phyloP scores from a whole-genome alignment of 345 rosid genomes.

The Eucalyptus erythrocorys region DNA sequence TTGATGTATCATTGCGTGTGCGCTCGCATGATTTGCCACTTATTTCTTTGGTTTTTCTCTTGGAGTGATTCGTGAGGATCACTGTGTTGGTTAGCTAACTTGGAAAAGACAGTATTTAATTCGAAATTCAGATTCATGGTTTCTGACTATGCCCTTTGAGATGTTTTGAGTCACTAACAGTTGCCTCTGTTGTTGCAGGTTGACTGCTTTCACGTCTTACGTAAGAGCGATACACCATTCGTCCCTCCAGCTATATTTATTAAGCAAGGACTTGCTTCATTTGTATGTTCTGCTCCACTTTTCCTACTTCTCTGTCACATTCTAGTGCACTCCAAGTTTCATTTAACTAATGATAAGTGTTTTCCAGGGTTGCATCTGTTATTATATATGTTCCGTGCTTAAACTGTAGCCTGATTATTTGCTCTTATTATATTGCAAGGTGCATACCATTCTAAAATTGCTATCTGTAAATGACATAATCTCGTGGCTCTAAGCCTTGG shows the following conservation, averaged over 20 bases:
- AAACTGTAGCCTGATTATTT: neutral
- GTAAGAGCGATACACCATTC: conserved; percentile 93
- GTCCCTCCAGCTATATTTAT: conserved; percentile 67
- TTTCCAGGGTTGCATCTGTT: neutral
- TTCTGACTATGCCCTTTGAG: neutral
- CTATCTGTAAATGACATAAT: neutral
- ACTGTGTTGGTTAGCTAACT: neutral
- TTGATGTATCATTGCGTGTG: neutral
- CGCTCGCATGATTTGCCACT: neutral
- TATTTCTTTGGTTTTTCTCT: neutral
- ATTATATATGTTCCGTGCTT: neutral
- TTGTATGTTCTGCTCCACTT: conserved; percentile 38
- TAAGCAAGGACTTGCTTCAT: conserved; percentile 89
- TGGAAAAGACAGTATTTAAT: neutral
- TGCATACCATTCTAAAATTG: neutral
- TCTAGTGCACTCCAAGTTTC: neutral
- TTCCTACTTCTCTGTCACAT: neutral
- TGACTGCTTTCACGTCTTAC: conserved; percentile 96
- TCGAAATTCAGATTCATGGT: neutral
- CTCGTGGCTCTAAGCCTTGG: neutral
- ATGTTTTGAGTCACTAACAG: neutral
- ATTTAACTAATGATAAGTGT: neutral
- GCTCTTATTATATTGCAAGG: neutral
- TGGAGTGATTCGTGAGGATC: neutral
- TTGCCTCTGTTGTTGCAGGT: conserved; percentile 38